Conservation (phyloP, 1,284 basidiomycete genomes). For the Leccinum insolens region DNA sequence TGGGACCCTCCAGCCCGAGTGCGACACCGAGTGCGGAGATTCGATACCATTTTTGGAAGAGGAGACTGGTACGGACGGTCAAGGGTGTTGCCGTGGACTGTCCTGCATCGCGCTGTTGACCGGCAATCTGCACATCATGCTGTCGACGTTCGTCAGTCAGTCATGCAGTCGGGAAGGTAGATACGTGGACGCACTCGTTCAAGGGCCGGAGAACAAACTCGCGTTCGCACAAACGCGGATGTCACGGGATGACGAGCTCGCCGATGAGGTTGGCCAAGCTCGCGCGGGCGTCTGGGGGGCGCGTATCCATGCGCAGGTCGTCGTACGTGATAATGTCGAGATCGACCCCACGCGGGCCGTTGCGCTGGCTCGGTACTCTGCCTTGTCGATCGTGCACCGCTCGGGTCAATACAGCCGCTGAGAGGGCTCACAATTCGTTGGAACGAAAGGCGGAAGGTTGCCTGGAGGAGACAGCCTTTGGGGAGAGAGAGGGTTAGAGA, state of each 20-base stretch:
- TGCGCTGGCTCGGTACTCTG: conserved; percentile 62
- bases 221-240: conserved; percentile 59
- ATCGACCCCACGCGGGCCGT: conserved; percentile 66
- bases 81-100: not conserved
- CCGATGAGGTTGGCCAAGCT: too few species aligned
- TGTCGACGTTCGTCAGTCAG: conserved; percentile 30
- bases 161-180: not conserved
- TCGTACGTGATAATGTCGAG: conserved; percentile 54
- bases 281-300: too few species aligned
- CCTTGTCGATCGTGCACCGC: conserved; percentile 42
- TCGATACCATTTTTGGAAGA: not conserved
- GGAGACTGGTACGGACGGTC: not conserved
- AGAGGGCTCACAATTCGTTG: too few species aligned
- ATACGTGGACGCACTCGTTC: conserved; percentile 61
- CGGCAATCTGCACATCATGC: conserved; percentile 53
- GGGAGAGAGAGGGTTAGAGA: too few species aligned
- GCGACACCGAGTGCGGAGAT: conserved; percentile 1
- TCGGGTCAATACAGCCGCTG: too few species aligned
- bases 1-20: conserved; percentile 14
- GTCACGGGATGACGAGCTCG: too few species aligned
- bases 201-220: conserved; percentile 90
- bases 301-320: too few species aligned
- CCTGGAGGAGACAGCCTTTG: too few species aligned
- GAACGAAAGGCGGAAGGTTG: too few species aligned
- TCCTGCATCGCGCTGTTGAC: not conserved